Conservation (phyloP, 2,329 filamentous ascomycete genomes). For the Rhinocladiella mackenziei region DNA sequence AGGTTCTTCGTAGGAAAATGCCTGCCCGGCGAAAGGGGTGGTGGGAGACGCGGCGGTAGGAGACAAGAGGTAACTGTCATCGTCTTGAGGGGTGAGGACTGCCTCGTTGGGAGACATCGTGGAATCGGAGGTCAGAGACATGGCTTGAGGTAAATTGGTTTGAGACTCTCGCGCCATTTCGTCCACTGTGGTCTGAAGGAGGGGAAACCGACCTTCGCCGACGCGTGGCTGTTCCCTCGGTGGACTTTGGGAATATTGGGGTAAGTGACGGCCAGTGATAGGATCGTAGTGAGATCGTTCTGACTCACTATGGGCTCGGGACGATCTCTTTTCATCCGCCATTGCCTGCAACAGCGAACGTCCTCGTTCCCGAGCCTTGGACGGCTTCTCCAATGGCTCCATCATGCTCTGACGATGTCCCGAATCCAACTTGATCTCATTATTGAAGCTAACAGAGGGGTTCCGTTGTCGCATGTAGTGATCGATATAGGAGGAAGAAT, state of each 20-base stretch:
- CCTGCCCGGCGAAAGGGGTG: slow-evolving; percentile 10
- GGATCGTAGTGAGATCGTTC: slow-evolving; percentile 27
- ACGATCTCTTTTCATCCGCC: slow-evolving; percentile 12
- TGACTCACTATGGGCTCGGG: slow-evolving; percentile 28
- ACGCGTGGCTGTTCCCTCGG: slow-evolving; percentile 26
- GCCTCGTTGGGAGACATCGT: slow-evolving; percentile 24
- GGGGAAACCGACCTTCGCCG: slow-evolving; percentile 28
- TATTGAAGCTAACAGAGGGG: slow-evolving; percentile 43
- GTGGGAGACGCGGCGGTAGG: slow-evolving; percentile 19
- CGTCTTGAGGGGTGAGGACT: slow-evolving; percentile 20
- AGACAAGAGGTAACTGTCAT: slow-evolving; percentile 16
- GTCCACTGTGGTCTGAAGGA: slow-evolving; percentile 30
- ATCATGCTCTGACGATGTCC: slow-evolving; percentile 38
- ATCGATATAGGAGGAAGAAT: slow-evolving; percentile 29
- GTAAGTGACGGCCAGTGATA: slow-evolving; percentile 26
- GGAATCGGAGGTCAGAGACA: slow-evolving; percentile 26
- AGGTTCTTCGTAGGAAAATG: slow-evolving; percentile 27
- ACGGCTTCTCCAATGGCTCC: slow-evolving; percentile 38
- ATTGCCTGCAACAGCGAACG: slow-evolving; percentile 23
- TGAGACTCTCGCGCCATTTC: slow-evolving; percentile 27
- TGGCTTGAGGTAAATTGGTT: slow-evolving; percentile 14
- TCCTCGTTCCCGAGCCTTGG: slow-evolving; percentile 25
- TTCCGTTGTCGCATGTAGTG: slow-evolving; percentile 40
- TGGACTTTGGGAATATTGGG: slow-evolving; percentile 24
- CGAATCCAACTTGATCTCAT: slow-evolving; percentile 40